Evolutionary conservation across 495 filamentous ascomycete species (phyloP).

Genomic region (Penicillium silybi): DNA sequence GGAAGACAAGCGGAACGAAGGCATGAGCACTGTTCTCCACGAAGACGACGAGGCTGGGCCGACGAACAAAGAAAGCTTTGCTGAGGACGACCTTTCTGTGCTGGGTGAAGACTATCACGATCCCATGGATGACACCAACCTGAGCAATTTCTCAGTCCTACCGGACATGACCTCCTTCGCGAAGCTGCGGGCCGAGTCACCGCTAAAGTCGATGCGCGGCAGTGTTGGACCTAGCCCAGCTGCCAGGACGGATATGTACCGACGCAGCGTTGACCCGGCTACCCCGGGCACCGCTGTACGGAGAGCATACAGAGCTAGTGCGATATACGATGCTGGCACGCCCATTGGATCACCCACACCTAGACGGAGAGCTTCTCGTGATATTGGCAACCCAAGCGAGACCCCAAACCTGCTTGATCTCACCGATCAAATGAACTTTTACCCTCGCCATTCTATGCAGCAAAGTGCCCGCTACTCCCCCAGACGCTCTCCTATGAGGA

Average conservation of each 20-base stretch:
- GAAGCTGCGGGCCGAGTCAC: slow-evolving; percentile 56
- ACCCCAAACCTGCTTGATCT: slow-evolving; percentile 73
- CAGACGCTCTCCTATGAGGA: slow-evolving; percentile 39
- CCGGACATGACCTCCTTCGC: slow-evolving; percentile 88
- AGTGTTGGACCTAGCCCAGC: slow-evolving; percentile 31
- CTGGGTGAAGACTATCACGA: slow-evolving; percentile 31
- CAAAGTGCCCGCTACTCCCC: slow-evolving; percentile 39
- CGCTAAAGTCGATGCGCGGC: slow-evolving; percentile 40
- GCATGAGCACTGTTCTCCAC: slow-evolving; percentile 42
- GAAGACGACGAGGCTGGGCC: slow-evolving; percentile 18
- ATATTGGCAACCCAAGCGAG: slow-evolving; percentile 26
- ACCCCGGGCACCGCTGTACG: slow-evolving; percentile 40
- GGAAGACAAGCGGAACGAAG: slow-evolving; percentile 41
- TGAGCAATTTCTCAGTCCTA: slow-evolving; percentile 82
- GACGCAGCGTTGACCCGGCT: slow-evolving; percentile 18
- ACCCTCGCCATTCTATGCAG: slow-evolving; percentile 38
- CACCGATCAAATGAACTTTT: slow-evolving; percentile 68
- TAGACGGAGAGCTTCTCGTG: slow-evolving; percentile 56
- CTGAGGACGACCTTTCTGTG: slow-evolving; percentile 20
- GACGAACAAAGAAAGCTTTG: slow-evolving; percentile 21
- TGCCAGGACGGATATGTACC: slow-evolving; percentile 9
- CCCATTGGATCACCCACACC: slow-evolving; percentile 58
- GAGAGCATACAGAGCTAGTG: slow-evolving; percentile 28
- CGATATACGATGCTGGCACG: slow-evolving; percentile 35
- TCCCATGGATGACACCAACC: slow-evolving; percentile 70